Percentiles rank a stretch among this genome's conserved stretches.
These are phyloP conservation scores for Saturnispora gosingensis DNA, from an alignment of 805 yeast genomes.

Conservation along the genomic window DNA sequence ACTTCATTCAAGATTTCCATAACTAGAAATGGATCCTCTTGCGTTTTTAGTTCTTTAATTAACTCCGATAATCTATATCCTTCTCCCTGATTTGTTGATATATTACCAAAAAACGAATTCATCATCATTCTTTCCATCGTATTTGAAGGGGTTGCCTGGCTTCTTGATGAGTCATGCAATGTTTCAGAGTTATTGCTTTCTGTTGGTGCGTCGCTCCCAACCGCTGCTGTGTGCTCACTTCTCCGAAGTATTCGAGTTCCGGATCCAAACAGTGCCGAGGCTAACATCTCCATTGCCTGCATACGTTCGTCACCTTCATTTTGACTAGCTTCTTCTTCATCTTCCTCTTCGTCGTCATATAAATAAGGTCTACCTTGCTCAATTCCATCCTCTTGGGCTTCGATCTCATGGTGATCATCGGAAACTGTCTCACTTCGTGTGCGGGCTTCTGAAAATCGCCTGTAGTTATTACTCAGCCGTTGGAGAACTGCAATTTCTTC, in stretches of 20 bases:
- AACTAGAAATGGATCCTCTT: constrained; percentile 51
- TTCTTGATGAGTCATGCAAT: background rate
- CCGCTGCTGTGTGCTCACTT: background rate
- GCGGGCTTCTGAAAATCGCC: constrained; percentile 24
- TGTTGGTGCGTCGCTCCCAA: background rate
- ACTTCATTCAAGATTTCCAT: constrained; percentile 59
- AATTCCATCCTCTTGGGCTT: constrained; percentile 14
- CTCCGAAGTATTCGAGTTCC: background rate
- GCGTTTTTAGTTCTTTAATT: constrained; percentile 31
- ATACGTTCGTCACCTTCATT: constrained; percentile 18
- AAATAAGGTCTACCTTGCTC: constrained; percentile 15
- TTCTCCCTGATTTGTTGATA: constrained; percentile 13
- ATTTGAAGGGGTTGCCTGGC: background rate
- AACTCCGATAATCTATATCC: constrained; percentile 20
- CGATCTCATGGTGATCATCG: constrained; percentile 12
- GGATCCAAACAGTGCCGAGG: constrained; percentile 7
- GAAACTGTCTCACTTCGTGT: constrained; percentile 7
- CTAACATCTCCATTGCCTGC: constrained; percentile 10
- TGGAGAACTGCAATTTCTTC: constrained; percentile 26
- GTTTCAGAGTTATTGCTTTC: background rate
- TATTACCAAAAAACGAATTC: constrained; percentile 23
- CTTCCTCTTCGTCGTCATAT: constrained; percentile 9
- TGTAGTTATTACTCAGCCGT: constrained; percentile 34
- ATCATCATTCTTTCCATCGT: constrained; percentile 21
- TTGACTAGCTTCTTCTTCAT: constrained; percentile 13